A percentile compares a stretch with the other conserved stretches of the same genome.
These are phyloP conservation scores for Pneumocystis canis DNA, from an alignment of 1,139 yeast genomes.

Conservation along the genomic window DNA sequence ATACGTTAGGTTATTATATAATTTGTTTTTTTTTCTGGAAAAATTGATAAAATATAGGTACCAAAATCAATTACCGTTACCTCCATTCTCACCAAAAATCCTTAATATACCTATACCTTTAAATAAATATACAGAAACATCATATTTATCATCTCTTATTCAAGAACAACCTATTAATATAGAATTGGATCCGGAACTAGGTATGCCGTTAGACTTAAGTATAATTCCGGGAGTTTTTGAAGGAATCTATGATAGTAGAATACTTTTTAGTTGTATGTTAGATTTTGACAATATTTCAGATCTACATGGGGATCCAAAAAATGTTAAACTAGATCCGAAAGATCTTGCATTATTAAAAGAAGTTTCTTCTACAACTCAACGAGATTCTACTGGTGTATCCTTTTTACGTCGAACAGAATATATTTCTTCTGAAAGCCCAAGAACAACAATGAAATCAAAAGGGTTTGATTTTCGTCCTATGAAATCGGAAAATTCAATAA, in stretches of 20 bases:
- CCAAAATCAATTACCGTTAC: slow-evolving; percentile 76
- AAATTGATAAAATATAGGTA: neutral
- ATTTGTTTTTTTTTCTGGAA: neutral
- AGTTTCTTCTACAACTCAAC: slow-evolving; percentile 33
- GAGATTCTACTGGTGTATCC: slow-evolving; percentile 33
- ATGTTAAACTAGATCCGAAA: slow-evolving; percentile 44
- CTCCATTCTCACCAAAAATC: slow-evolving; percentile 81
- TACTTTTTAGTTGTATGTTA: slow-evolving; percentile 16
- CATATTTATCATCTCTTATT: slow-evolving; percentile 57
- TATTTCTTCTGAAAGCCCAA: slow-evolving; percentile 35
- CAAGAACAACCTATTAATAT: slow-evolving; percentile 58
- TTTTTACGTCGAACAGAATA: slow-evolving; percentile 91
- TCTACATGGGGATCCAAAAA: slow-evolving; percentile 11
- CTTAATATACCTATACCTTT: slow-evolving; percentile 37
- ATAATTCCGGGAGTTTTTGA: slow-evolving; percentile 57
- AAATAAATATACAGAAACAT: slow-evolving; percentile 39
- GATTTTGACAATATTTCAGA: slow-evolving; percentile 8
- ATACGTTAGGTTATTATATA: neutral
- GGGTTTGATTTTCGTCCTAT: slow-evolving; percentile 10
- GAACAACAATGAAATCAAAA: slow-evolving; percentile 21
- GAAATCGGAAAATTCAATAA: slow-evolving; percentile 16
- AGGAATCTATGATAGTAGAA: slow-evolving; percentile 37
- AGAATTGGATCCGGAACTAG: slow-evolving; percentile 57
- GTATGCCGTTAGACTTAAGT: slow-evolving; percentile 66
- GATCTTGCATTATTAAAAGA: slow-evolving; percentile 70